These are phyloP conservation scores for Pedinophyceae sp. DNA, from an alignment of 139 green algal genomes.

Conservation along the genomic window DNA sequence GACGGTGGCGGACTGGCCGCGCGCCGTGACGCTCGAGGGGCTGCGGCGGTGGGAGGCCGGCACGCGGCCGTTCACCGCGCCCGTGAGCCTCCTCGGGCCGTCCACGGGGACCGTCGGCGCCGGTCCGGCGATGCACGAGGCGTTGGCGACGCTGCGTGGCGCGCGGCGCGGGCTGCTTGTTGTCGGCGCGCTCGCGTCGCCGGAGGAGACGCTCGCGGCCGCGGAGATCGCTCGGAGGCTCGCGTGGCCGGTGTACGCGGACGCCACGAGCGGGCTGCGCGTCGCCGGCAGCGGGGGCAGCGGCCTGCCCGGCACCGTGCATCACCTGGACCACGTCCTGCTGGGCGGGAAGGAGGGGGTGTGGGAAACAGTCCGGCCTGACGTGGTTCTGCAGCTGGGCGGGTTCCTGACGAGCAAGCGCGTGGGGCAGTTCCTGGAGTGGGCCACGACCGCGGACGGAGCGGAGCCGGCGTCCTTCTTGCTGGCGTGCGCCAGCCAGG, in stretches of 20 bases:
- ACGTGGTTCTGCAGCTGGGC: constrained; percentile 69
- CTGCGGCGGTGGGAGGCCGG: constrained; percentile 35
- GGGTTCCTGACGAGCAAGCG: constrained; percentile 73
- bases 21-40: constrained; percentile 27
- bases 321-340: constrained; percentile 22
- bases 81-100: background rate
- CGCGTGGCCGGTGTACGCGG: constrained; percentile 70
- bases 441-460: constrained; percentile 16
- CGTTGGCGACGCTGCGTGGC: constrained; percentile 14
- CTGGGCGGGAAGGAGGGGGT: constrained; percentile 9
- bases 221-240: constrained; percentile 29
- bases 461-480: no score
- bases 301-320: background rate
- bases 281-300: constrained; percentile 17
- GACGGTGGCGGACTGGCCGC: constrained; percentile 10
- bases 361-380: constrained; percentile 44
- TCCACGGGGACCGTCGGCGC: background rate
- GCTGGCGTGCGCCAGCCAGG: constrained; percentile 14
- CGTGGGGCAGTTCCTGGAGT: constrained; percentile 61
- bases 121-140: constrained; percentile 4
- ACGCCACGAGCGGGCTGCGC: constrained; percentile 64
- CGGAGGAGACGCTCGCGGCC: constrained; percentile 37
- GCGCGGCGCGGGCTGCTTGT: constrained; percentile 55
- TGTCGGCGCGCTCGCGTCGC: constrained; percentile 38
- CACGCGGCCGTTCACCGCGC: constrained; percentile 21